A percentile compares a stretch with the other conserved stretches of the same genome.
phyloP scores from a whole-genome alignment of 345 rosid genomes.

The Aurinia saxatilis region DNA sequence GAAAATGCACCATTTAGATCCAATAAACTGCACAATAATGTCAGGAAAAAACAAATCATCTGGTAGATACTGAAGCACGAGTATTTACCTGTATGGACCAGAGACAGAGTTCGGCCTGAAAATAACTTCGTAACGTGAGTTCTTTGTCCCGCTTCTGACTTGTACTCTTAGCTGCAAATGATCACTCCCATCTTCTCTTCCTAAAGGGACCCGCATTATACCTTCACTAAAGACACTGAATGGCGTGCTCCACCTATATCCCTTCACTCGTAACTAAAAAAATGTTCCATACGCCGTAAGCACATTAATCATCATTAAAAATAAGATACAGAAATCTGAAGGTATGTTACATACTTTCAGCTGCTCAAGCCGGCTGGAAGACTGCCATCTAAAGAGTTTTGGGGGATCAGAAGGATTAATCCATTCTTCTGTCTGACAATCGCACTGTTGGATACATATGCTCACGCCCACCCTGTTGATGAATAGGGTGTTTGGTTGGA shows the following conservation, averaged over 20 bases:
- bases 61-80: slow-evolving; percentile 11
- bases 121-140: slow-evolving; percentile 84
- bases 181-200: slow-evolving; percentile 44
- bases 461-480: slow-evolving; percentile 72
- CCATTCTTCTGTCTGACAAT: slow-evolving; percentile 67
- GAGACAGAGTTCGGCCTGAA: slow-evolving; percentile 75
- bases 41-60: slow-evolving; percentile 3
- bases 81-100: slow-evolving; percentile 82
- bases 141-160: slow-evolving; percentile 87
- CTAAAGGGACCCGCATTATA: slow-evolving; percentile 56
- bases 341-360: slow-evolving; percentile 53
- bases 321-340: neutral
- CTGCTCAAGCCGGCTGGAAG: slow-evolving; percentile 54
- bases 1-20: neutral
- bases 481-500: slow-evolving; percentile 84
- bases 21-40: slow-evolving; percentile 2
- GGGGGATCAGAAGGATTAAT: slow-evolving; percentile 87
- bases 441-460: slow-evolving; percentile 82
- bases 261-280: slow-evolving; percentile 66
- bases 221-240: slow-evolving; percentile 82
- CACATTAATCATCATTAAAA: slow-evolving; percentile 1
- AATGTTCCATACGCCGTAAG: slow-evolving; percentile 9
- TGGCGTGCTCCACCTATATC: slow-evolving; percentile 83
- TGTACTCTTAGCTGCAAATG: slow-evolving; percentile 60
- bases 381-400: slow-evolving; percentile 69